Evolutionary conservation across 768 basidiomycete genomes (phyloP).

Genomic region (Artomyces pyxidatus): DNA sequence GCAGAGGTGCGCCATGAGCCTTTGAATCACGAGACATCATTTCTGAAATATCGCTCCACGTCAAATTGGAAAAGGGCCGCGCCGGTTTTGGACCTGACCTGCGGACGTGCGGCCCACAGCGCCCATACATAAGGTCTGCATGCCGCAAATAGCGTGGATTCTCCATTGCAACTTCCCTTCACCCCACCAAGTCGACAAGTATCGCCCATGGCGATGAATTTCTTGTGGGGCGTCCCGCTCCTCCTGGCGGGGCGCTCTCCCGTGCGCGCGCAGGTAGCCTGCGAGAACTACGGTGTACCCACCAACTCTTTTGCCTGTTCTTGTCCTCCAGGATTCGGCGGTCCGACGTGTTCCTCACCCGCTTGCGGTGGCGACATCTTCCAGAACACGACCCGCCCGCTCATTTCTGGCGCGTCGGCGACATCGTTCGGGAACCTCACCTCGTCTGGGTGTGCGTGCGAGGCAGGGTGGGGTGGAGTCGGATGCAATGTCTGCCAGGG

Average conservation of each 20-base stretch:
- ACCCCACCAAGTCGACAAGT: no score
- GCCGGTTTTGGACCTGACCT: no score
- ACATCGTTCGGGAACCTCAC: slow-evolving; percentile 57
- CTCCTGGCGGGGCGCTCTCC: neutral
- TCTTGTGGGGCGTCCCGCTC: no score
- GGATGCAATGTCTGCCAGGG: slow-evolving; percentile 77
- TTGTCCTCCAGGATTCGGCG: slow-evolving; percentile 81
- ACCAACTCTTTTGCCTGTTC: slow-evolving; percentile 50
- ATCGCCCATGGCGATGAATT: no score
- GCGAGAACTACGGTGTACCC: slow-evolving; percentile 59
- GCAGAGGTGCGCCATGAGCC: no score
- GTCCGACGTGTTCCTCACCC: slow-evolving; percentile 55
- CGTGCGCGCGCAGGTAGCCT: slow-evolving; percentile 26
- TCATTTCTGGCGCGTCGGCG: slow-evolving; percentile 29
- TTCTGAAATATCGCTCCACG: no score
- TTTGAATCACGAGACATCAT: no score
- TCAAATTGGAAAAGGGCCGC: no score
- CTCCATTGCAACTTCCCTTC: no score
- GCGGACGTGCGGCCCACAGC: no score
- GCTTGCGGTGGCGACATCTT: slow-evolving; percentile 80
- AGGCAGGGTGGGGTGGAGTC: slow-evolving; percentile 65
- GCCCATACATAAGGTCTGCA: no score
- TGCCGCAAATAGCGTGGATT: no score
- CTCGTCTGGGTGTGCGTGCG: slow-evolving; percentile 58
- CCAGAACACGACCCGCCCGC: slow-evolving; percentile 52